These are phyloP conservation scores for Skeletonema marinoi DNA, from an alignment of 108 stramenopile genomes.

Conservation along the genomic window DNA sequence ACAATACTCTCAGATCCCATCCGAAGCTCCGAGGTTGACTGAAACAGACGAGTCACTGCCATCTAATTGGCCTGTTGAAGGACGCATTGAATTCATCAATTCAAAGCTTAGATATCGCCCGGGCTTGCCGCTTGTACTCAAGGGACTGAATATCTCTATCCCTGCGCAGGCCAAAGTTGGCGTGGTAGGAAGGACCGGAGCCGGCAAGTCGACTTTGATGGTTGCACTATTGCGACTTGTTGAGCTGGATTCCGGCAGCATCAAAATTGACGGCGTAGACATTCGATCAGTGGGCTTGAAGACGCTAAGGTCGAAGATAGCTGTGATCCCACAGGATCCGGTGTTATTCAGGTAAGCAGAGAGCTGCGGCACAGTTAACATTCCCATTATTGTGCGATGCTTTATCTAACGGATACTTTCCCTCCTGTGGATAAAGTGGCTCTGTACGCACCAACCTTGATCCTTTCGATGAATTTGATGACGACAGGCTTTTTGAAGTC, in stretches of 20 bases:
- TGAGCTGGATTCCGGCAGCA: constrained; percentile 69
- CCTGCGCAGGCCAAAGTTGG: constrained; percentile 79
- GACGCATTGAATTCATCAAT: constrained; percentile 71
- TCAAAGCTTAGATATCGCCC: constrained; percentile 81
- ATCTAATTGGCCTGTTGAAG: constrained; percentile 72
- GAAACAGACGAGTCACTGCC: constrained; percentile 40
- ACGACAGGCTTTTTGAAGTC: constrained; percentile 66
- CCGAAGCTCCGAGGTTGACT: constrained; percentile 63
- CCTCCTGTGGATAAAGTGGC: constrained; percentile 31
- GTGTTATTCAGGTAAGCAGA: constrained; percentile 66
- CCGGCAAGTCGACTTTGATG: constrained; percentile 91
- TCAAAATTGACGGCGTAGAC: constrained; percentile 93
- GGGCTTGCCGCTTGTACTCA: constrained; percentile 86
- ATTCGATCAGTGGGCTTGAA: constrained; percentile 69
- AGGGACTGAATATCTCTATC: constrained; percentile 78
- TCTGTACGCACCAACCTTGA: constrained; percentile 92
- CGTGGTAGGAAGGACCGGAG: constrained; percentile 87
- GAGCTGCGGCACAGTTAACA: too few relatives aligned
- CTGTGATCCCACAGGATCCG: constrained; percentile 97
- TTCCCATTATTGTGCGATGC: too few relatives aligned
- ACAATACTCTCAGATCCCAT: constrained; percentile 64
- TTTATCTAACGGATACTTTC: too few relatives aligned
- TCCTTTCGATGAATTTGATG: constrained; percentile 76
- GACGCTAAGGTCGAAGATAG: constrained; percentile 75
- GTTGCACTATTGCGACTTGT: constrained; percentile 80